These are phyloP conservation scores for Lotus japonicus DNA, from an alignment of 306 rosid species.

Conservation along the genomic window DNA sequence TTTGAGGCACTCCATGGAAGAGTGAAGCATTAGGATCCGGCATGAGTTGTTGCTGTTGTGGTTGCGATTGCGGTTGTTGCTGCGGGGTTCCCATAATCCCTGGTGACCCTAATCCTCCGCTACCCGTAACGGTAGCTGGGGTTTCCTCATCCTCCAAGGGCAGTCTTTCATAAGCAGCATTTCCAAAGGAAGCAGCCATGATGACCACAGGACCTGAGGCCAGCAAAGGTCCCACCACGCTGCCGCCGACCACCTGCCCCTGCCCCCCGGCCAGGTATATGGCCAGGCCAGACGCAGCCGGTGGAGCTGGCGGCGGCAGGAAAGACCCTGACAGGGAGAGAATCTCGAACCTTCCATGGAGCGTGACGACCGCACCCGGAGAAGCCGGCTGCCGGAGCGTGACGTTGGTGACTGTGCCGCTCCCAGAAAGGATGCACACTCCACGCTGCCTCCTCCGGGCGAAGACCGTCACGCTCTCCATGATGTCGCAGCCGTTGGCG, in stretches of 20 bases:
- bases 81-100: constrained; percentile 36
- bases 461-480: constrained; percentile 66
- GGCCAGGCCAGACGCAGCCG: constrained; percentile 66
- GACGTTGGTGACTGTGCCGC: constrained; percentile 87
- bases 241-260: constrained; percentile 90
- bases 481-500: constrained; percentile 69
- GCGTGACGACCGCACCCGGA: constrained; percentile 70
- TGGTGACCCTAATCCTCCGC: constrained; percentile 53
- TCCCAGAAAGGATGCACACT: constrained; percentile 72
- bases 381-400: constrained; percentile 83
- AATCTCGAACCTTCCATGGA: constrained; percentile 87
- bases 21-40: constrained; percentile 50
- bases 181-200: constrained; percentile 88
- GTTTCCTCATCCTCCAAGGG: constrained; percentile 78
- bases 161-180: constrained; percentile 91
- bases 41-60: constrained; percentile 36
- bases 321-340: constrained; percentile 76
- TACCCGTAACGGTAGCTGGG: constrained; percentile 22
- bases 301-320: constrained; percentile 91
- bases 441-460: constrained; percentile 79
- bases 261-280: constrained; percentile 83
- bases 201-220: constrained; percentile 83
- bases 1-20: constrained; percentile 75
- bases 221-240: constrained; percentile 72
- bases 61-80: constrained; percentile 36